Evolutionary conservation across 176 grass and related monocot genomes (phyloP), one percentile per base, ranked within the genome.

Genomic region (Oryza nivara): DNA sequence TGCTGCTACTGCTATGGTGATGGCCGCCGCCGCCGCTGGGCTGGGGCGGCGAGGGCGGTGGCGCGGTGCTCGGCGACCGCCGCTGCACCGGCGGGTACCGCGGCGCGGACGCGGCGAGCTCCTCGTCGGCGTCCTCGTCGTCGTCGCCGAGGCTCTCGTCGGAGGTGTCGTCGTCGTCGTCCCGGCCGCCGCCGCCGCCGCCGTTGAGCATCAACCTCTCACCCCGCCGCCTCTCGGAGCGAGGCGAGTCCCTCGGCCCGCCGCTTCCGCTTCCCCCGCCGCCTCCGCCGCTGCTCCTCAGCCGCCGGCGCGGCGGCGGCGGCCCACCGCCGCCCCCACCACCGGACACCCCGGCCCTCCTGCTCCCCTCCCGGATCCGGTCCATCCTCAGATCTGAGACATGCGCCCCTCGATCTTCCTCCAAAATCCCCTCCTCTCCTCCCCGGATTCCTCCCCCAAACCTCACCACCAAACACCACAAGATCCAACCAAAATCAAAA

Each of bases 121-220:
- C 89, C 61, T 93, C 93, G n/a, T 99, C 96, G 16, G 86, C 93
- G 46, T 98, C 93, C 1, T 94, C 96, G 23, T 94, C 89, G 15
- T 92, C 93, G 30, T 96, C 91, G 38, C 86, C 93, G 22, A 92
- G 80, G 76, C 93, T 99, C 14, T 96, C 96, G 26, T 96, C 96
- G n/a, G 93, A 94, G 71, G 85, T 89, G 17, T 99, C 93, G 54
- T 99, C 96, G 44, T 52, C 93, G 43, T 93, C 95, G 63, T 92
- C 92, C 2, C 86, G 72, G 4, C 88, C 84, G 9, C 38, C 84
- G 14, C 72, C 84, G 9, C 72, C 83, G 3, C 86, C 88, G 72
- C 89, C 92, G 91, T 92, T 94, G 25, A 90, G 83, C 80, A 89
- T 84, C 60, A 94, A 78, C 23, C 92, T 86, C 36, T 94, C 65